Percentiles rank a stretch among this genome's conserved stretches.
Conservation (phyloP, 2,329 filamentous ascomycete species). For the Paramyrothecium sp. region DNA sequence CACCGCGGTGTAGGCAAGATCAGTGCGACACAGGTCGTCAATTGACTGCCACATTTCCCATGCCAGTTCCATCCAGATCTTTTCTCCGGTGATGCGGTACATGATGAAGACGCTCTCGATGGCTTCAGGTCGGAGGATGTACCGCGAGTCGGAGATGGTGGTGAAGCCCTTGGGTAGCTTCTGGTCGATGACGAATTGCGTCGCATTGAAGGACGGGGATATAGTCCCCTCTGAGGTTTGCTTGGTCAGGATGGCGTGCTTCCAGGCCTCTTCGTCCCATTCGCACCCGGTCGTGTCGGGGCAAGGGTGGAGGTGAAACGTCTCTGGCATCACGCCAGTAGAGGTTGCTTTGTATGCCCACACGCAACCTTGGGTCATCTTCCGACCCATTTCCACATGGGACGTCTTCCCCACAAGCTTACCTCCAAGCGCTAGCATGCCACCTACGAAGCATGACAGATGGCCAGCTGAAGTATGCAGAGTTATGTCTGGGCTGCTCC, state of each 20-base stretch:
- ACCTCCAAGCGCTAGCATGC: conserved; percentile 62
- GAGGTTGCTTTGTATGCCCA: conserved; percentile 59
- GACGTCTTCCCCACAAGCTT: conserved; percentile 48
- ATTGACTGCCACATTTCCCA: conserved; percentile 73
- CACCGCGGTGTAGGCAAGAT: conserved; percentile 63
- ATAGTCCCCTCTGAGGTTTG: conserved; percentile 1
- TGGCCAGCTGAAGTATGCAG: conserved; percentile 45
- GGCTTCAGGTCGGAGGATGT: conserved; percentile 45
- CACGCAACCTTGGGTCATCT: conserved; percentile 61
- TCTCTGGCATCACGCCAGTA: conserved; percentile 63
- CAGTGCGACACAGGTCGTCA: conserved; percentile 56
- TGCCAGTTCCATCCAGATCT: conserved; percentile 62
- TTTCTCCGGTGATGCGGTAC: conserved; percentile 71
- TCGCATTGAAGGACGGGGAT: conserved; percentile 14
- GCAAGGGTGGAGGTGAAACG: conserved; percentile 45
- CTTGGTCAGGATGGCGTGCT: conserved; percentile 2
- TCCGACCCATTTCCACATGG: conserved; percentile 55
- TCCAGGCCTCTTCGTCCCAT: conserved; percentile 2
- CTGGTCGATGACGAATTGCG: background rate
- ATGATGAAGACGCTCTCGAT: conserved; percentile 81
- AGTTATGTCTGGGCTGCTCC: conserved; percentile 8
- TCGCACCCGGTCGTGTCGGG: conserved; percentile 20
- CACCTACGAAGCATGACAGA: conserved; percentile 63
- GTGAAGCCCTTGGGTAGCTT: background rate
- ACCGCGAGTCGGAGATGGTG: conserved; percentile 8